Percentiles rank a stretch among this genome's conserved stretches.
Evolutionary conservation across 371 early-diverging fungal species (phyloP).

Genomic region (Edhazardia aedis): DNA sequence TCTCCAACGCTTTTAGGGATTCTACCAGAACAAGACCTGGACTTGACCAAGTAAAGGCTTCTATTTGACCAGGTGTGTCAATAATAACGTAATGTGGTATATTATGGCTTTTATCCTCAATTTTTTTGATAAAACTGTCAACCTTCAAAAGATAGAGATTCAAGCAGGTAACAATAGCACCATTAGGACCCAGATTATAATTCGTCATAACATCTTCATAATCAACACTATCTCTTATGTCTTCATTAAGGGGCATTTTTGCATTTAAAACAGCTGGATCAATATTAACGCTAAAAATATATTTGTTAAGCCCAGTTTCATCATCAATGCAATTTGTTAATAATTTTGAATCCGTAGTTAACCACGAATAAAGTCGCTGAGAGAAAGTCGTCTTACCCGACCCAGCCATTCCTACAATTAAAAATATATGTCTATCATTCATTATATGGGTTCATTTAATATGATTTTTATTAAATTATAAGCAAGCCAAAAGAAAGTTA

Average conservation of each 20-base stretch:
- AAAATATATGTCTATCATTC: slow-evolving; percentile 7
- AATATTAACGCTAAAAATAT: slow-evolving; percentile 54
- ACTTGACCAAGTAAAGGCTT: slow-evolving; percentile 97
- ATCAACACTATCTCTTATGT: slow-evolving; percentile 86
- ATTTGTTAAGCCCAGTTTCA: neutral
- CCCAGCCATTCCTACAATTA: slow-evolving; percentile 72
- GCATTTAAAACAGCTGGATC: slow-evolving; percentile 82
- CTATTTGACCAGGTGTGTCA: slow-evolving; percentile 99
- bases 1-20: slow-evolving; percentile 55
- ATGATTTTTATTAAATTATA: too few relatives aligned
- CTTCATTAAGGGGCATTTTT: slow-evolving; percentile 79
- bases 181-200: slow-evolving; percentile 91
- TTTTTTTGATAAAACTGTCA: slow-evolving; percentile 55
- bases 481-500: too few relatives aligned
- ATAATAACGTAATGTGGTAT: slow-evolving; percentile 55
- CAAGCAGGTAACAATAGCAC: slow-evolving; percentile 77
- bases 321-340: neutral
- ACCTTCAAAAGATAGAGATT: slow-evolving; percentile 83
- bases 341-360: neutral
- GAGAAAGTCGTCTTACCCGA: slow-evolving; percentile 89
- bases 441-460: neutral
- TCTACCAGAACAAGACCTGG: slow-evolving; percentile 86
- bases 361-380: slow-evolving; percentile 50
- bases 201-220: slow-evolving; percentile 94
- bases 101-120: slow-evolving; percentile 43